A percentile compares a stretch with the other conserved stretches of the same genome.
These are phyloP conservation scores for Colletotrichum graminicola DNA, from an alignment of 2,329 filamentous ascomycete genomes.

Conservation along the genomic window DNA sequence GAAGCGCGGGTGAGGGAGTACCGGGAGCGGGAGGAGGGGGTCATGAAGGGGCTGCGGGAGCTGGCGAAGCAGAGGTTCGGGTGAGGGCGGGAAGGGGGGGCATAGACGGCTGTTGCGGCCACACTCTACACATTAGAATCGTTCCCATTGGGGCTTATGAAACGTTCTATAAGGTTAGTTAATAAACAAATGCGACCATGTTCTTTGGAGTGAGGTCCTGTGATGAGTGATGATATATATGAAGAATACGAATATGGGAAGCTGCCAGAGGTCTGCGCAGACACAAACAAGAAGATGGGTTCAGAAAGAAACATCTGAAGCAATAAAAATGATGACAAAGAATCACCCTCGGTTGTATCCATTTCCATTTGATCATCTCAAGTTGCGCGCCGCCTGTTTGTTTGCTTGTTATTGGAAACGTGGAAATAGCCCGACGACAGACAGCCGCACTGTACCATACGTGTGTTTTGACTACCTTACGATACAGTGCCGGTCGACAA, in stretches of 20 bases:
- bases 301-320: background rate
- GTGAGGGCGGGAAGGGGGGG: conserved; percentile 47
- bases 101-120: too few relatives aligned
- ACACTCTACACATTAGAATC: background rate
- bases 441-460: background rate
- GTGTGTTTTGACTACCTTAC: too few relatives aligned
- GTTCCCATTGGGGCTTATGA: too few relatives aligned
- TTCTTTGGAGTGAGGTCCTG: background rate
- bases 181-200: background rate
- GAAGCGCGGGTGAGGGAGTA: conserved; percentile 80
- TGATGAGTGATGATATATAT: too few relatives aligned
- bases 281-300: background rate
- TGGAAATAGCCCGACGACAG: background rate
- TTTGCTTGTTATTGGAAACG: background rate
- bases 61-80: conserved; percentile 86
- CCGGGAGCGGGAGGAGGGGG: conserved; percentile 83
- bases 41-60: conserved; percentile 83
- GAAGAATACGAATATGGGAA: background rate
- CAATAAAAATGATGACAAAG: background rate
- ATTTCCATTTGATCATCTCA: background rate
- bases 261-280: background rate
- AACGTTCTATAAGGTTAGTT: too few relatives aligned
- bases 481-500: background rate
- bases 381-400: background rate
- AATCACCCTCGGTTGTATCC: background rate